Evolutionary conservation across 768 basidiomycete genomes (phyloP).

Genomic region (Kwoniella shandongensis): DNA sequence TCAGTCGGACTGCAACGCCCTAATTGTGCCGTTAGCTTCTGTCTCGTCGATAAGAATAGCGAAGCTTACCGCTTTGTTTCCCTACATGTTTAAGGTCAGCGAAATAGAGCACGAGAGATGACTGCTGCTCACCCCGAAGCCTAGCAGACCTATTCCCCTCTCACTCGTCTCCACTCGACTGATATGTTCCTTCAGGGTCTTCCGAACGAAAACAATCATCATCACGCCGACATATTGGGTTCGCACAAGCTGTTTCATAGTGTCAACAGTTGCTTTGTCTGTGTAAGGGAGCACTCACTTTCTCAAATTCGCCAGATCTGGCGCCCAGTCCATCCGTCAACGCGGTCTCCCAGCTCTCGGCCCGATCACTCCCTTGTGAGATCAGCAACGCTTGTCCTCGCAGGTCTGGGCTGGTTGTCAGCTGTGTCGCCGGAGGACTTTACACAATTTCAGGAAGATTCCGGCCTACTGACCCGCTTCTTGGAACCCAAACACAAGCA

Average conservation of each 20-base stretch:
- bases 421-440: not conserved
- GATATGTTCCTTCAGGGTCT: slow-evolving; percentile 25
- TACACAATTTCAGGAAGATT: not conserved
- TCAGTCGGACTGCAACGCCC: slow-evolving; percentile 44
- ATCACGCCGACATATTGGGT: slow-evolving; percentile 47
- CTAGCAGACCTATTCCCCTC: slow-evolving; percentile 41
- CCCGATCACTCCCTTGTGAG: slow-evolving; percentile 33
- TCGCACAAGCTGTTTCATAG: slow-evolving; percentile 25
- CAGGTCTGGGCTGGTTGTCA: slow-evolving; percentile 19
- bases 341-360: slow-evolving; percentile 39
- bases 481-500: slow-evolving; percentile 46
- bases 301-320: slow-evolving; percentile 30
- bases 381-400: slow-evolving; percentile 36
- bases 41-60: not conserved
- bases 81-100: slow-evolving; percentile 21
- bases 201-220: slow-evolving; percentile 37
- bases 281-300: slow-evolving; percentile 8
- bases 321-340: slow-evolving; percentile 27
- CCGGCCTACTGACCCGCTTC: slow-evolving; percentile 35
- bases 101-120: not conserved
- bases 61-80: slow-evolving; percentile 42
- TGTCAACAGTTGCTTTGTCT: not conserved
- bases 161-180: slow-evolving; percentile 36
- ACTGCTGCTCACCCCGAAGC: slow-evolving; percentile 36
- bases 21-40: slow-evolving; percentile 8